Evolutionary conservation across 2,329 filamentous ascomycete genomes (phyloP).

Genomic region (Polychaeton citri): DNA sequence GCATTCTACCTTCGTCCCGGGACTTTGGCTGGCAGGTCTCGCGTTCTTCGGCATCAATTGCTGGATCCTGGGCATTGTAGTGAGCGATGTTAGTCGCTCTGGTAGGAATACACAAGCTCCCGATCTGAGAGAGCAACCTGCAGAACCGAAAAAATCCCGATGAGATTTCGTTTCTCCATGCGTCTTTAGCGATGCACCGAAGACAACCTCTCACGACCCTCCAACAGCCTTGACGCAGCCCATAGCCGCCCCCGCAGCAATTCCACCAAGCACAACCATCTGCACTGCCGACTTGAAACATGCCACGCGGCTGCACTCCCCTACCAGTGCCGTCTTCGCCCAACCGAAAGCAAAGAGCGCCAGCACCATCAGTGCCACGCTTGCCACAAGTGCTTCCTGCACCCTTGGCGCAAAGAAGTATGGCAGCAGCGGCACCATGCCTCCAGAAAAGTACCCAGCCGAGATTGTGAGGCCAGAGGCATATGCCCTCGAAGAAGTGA

Average conservation of each 20-base stretch:
- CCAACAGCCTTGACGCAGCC: conserved; percentile 45
- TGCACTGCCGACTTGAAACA: conserved; percentile 48
- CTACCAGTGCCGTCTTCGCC: conserved; percentile 45
- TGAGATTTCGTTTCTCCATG: not conserved
- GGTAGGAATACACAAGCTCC: no score
- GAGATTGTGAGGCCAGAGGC: conserved; percentile 52
- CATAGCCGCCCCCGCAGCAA: conserved; percentile 55
- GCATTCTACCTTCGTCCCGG: conserved; percentile 68
- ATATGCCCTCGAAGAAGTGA: conserved; percentile 28
- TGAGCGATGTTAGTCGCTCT: conserved; percentile 46
- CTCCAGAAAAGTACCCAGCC: conserved; percentile 55
- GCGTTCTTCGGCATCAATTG: conserved; percentile 75
- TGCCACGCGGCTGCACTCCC: conserved; percentile 27
- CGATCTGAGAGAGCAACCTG: no score
- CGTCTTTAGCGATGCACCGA: not conserved
- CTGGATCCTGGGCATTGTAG: conserved; percentile 72
- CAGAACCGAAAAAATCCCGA: no score
- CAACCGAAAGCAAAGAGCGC: conserved; percentile 54
- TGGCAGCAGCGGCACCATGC: conserved; percentile 56
- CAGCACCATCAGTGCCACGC: conserved; percentile 46
- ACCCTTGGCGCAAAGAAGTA: conserved; percentile 44
- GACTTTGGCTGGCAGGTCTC: conserved; percentile 63
- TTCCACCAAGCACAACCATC: conserved; percentile 50
- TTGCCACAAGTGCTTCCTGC: conserved; percentile 43
- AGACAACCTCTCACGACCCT: conserved; percentile 2